Conservation (phyloP, 306 rosid genomes). For the Lathyrus tuberosus region DNA sequence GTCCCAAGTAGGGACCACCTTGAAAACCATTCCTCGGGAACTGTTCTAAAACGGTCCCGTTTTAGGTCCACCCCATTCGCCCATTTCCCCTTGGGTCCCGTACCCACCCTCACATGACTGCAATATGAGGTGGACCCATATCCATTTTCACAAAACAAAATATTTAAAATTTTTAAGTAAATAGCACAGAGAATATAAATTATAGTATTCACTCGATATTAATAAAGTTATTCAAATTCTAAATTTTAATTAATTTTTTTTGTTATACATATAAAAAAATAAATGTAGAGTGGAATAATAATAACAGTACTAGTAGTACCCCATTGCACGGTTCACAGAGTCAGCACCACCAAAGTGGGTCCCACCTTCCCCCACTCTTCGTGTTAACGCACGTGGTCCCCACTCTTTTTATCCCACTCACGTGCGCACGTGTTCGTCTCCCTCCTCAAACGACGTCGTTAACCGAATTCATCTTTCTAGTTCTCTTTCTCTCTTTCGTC, state of each 20-base stretch:
- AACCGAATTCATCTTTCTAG: not conserved
- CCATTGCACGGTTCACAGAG: slow-evolving; percentile 43
- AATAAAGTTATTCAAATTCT: not conserved
- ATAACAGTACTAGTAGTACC: slow-evolving; percentile 29
- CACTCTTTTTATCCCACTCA: slow-evolving; percentile 48
- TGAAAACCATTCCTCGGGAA: slow-evolving; percentile 35
- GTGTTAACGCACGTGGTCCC: slow-evolving; percentile 55
- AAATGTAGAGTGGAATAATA: not conserved
- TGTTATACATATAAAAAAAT: slow-evolving; percentile 16
- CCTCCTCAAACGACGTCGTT: slow-evolving; percentile 29
- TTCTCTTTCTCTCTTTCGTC: not conserved
- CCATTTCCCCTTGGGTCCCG: slow-evolving; percentile 35
- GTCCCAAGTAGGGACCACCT: slow-evolving; percentile 33
- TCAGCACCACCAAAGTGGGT: slow-evolving; percentile 33
- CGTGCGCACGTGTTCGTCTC: slow-evolving; percentile 65
- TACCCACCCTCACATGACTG: slow-evolving; percentile 42
- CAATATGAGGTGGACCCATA: slow-evolving; percentile 35
- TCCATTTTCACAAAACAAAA: not conserved
- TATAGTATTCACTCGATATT: too few species aligned
- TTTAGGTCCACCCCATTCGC: slow-evolving; percentile 37
- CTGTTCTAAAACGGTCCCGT: slow-evolving; percentile 39
- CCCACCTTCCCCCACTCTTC: slow-evolving; percentile 42
- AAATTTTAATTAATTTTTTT: not conserved
- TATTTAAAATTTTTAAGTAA: too few species aligned
- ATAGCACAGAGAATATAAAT: not conserved